Percentiles rank a stretch among this genome's conserved stretches.
These are phyloP conservation scores for Diaporthe citrichinensis DNA, from an alignment of 2,329 filamentous ascomycete species.

Conservation along the genomic window DNA sequence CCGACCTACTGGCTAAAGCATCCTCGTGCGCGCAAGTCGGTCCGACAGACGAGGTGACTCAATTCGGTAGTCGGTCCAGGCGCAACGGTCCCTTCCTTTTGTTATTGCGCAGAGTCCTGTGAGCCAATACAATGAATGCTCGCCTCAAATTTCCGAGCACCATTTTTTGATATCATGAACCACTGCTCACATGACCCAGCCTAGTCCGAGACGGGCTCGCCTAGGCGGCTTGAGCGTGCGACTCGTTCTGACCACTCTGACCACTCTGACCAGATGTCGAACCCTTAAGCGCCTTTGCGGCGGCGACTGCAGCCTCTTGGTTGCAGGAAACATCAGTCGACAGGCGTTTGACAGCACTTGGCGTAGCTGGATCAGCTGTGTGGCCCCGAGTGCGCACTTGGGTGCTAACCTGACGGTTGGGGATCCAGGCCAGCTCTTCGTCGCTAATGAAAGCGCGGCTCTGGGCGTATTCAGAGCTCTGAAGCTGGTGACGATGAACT, in stretches of 20 bases:
- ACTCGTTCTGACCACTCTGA: background rate
- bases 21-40: background rate
- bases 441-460: slow-evolving; percentile 12
- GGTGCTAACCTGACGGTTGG: background rate
- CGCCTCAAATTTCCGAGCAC: background rate
- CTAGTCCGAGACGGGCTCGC: background rate
- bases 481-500: background rate
- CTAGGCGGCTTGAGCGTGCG: slow-evolving; percentile 5
- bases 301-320: slow-evolving; percentile 11
- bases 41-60: background rate
- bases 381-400: background rate
- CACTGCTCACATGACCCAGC: background rate
- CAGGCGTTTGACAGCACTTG: slow-evolving; percentile 1
- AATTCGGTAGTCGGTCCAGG: background rate
- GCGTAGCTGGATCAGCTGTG: background rate
- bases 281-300: background rate
- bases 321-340: background rate
- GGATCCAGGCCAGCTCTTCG: background rate
- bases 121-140: slow-evolving; percentile 5
- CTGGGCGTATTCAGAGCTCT: background rate
- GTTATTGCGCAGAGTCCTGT: background rate
- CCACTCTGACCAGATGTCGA: background rate
- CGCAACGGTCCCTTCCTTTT: background rate
- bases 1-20: background rate
- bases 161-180: background rate